These are phyloP conservation scores for Dioszegia hungarica DNA, from an alignment of 768 basidiomycete genomes.

Conservation along the genomic window DNA sequence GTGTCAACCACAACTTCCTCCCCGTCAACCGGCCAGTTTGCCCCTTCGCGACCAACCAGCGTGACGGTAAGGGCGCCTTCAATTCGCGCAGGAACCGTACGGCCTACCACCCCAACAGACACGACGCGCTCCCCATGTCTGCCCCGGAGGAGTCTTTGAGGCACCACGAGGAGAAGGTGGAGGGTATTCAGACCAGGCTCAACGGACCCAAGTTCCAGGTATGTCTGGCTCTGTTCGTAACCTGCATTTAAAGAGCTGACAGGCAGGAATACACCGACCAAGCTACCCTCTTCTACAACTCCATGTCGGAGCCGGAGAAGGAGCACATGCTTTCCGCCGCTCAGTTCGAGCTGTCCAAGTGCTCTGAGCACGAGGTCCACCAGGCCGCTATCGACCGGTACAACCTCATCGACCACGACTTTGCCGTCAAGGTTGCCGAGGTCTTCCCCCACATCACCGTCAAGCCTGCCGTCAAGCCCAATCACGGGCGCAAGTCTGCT, in stretches of 20 bases:
- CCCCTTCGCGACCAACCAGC: constrained; percentile 43
- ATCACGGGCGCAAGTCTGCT: constrained; percentile 59
- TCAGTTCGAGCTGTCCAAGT: constrained; percentile 78
- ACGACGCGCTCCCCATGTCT: constrained; percentile 42
- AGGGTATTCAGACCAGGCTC: constrained; percentile 57
- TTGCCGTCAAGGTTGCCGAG: constrained; percentile 65
- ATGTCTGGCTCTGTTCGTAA: background rate
- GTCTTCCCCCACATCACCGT: constrained; percentile 63
- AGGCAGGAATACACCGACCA: constrained; percentile 75
- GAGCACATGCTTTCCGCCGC: constrained; percentile 65
- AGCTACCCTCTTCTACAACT: constrained; percentile 78
- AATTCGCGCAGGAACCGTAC: constrained; percentile 51
- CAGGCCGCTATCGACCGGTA: constrained; percentile 63
- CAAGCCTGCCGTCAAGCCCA: constrained; percentile 54
- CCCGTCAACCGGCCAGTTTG: constrained; percentile 64
- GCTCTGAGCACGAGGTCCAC: constrained; percentile 69
- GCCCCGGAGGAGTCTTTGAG: constrained; percentile 54
- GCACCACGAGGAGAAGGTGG: constrained; percentile 36
- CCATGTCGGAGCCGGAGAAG: constrained; percentile 64
- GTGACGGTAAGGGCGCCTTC: constrained; percentile 50
- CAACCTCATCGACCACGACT: constrained; percentile 67
- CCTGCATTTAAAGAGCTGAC: background rate
- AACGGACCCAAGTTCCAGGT: constrained; percentile 57
- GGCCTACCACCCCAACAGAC: constrained; percentile 78
- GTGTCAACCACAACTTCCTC: constrained; percentile 64